phyloP scores from a whole-genome alignment of 2,329 filamentous ascomycete species.

The Stachybotrys elegans region DNA sequence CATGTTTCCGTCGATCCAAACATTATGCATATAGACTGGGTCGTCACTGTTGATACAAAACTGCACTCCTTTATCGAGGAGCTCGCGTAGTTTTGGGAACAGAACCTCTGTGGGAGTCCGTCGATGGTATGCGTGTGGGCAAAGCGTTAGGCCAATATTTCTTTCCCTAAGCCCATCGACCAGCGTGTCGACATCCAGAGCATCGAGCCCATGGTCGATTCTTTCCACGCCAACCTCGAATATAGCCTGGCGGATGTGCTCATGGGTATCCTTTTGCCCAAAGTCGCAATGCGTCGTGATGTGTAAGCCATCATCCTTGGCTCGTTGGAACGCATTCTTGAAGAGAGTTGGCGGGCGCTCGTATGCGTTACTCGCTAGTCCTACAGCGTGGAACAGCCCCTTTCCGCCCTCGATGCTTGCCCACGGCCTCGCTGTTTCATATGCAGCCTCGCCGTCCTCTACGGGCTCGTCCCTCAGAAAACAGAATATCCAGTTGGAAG shows the following conservation, averaged over 20 bases:
- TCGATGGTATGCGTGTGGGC: conserved; percentile 39
- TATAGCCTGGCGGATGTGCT: conserved; percentile 55
- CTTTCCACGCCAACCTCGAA: conserved; percentile 55
- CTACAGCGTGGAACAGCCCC: conserved; percentile 38
- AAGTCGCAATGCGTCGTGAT: conserved; percentile 47
- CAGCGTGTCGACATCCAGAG: conserved; percentile 53
- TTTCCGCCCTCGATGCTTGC: conserved; percentile 22
- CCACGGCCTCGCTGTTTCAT: conserved; percentile 38
- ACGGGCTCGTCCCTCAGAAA: conserved; percentile 65
- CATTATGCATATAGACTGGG: conserved; percentile 57
- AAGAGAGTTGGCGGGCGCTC: conserved; percentile 39
- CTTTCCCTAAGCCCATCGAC: conserved; percentile 50
- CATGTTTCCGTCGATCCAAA: conserved; percentile 44
- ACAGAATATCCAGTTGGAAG: conserved; percentile 62
- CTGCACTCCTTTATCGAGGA: conserved; percentile 56
- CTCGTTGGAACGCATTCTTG: conserved; percentile 30
- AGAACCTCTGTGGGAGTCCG: conserved; percentile 33
- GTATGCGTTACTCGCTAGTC: conserved; percentile 41
- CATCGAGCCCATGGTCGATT: conserved; percentile 68
- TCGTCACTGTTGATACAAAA: conserved; percentile 71
- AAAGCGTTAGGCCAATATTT: conserved; percentile 60
- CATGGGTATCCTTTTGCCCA: conserved; percentile 40
- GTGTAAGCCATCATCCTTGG: conserved; percentile 33
- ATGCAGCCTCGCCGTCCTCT: conserved; percentile 64
- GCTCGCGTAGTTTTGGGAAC: conserved; percentile 41